Evolutionary conservation across 345 rosid species (phyloP).

Genomic region (Linum usitatissimum): DNA sequence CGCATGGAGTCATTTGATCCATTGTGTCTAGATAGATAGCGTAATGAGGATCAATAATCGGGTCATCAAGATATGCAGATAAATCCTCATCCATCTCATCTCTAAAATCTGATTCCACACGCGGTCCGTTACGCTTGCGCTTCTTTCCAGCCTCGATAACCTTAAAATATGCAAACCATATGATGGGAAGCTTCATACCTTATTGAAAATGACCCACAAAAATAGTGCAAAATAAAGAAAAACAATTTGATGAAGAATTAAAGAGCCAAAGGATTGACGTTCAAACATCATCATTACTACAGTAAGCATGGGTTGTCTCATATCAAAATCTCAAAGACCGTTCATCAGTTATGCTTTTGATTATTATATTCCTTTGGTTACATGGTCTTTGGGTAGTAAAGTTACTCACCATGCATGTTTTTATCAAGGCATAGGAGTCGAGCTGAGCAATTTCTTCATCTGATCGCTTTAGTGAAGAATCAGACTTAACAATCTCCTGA

Average conservation of each 20-base stretch:
- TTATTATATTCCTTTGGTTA: too few species aligned
- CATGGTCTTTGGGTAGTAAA: background rate
- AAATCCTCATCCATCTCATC: slow-evolving; percentile 36
- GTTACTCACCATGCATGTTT: slow-evolving; percentile 65
- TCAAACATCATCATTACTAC: too few species aligned
- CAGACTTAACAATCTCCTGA: slow-evolving; percentile 59
- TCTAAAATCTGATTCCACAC: slow-evolving; percentile 4
- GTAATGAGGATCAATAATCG: background rate
- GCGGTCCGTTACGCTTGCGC: slow-evolving; percentile 30
- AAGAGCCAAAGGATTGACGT: too few species aligned
- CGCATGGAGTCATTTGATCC: slow-evolving; percentile 34
- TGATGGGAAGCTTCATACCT: background rate
- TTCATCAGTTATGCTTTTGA: too few species aligned
- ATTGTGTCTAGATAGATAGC: too few species aligned
- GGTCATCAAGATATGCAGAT: background rate
- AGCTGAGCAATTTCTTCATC: slow-evolving; percentile 58
- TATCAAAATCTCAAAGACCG: too few species aligned
- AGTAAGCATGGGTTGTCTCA: too few species aligned
- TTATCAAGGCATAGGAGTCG: slow-evolving; percentile 58
- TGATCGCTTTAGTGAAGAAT: slow-evolving; percentile 54
- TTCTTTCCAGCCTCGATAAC: slow-evolving; percentile 49
- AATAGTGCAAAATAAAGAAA: too few species aligned
- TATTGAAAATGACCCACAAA: too few species aligned
- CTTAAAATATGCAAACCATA: slow-evolving; percentile 20
- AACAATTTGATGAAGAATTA: too few species aligned